Evolutionary conservation across 345 rosid genomes (phyloP), one percentile per base, ranked within the genome.

Genomic region (Gossypium turneri): DNA sequence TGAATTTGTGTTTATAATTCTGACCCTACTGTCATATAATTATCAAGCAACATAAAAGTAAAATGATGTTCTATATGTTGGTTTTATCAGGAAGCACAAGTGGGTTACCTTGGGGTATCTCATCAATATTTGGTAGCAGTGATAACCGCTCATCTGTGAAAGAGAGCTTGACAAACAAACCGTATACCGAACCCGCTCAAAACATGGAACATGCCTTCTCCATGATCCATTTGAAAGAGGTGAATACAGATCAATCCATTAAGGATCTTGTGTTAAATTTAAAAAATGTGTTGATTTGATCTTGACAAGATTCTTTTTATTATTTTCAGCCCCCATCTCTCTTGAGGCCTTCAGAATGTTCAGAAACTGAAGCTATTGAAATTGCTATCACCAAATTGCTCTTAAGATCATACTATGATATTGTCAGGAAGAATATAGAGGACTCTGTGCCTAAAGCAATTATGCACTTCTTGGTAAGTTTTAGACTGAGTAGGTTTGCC

Each of bases 391-490:
- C 92, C 22, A 93, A 92, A 85, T 84, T 89, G 80, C 89, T 96
- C 29, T 86, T 96, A 66, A 81, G 83, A 82, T 96, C 99, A 69
- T 96, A 96, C 78, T 96, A 93, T 47, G 97, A 93, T 84, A 93
- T 96, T 81, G 98, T 90, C 45, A 84, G 99, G 82, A 96, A 90
- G 88, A 93, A 96, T 81, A 82, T 96, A 45, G 94, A 90, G 84
- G 98, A 96, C 81, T 84, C 82, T 3, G 79, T 92, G 63, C 99
- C 99, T 29, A 96, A 93, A 86, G 93, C 98, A 72, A 90, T 96
- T 77, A 96, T 96, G 94, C 99, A 93, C 84, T 96, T 96, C 81
- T 85, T 96, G 93, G 99, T 81, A 87, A 85, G 76, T 76, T 67
- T 44, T 15, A 19, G 51, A 43, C 62, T n/a, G 47, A 53, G 20